Evolutionary conservation across 208 protist species (phyloP), one percentile per base, ranked within the genome.

Genomic region (Leishmania major): DNA sequence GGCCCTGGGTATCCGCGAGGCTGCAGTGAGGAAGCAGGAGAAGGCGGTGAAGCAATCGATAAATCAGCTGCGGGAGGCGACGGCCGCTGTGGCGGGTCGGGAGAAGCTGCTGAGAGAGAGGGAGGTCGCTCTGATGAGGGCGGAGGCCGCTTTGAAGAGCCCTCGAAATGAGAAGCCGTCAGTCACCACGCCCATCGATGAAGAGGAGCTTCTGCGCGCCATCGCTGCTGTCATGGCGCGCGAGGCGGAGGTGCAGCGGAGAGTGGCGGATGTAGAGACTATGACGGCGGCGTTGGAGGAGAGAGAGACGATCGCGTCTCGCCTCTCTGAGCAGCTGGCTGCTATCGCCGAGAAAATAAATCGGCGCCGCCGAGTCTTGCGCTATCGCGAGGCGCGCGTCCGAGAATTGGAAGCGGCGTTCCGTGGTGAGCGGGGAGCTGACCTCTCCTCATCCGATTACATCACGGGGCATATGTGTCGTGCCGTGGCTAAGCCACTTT

Each of bases 291-390:
- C 78, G 57, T 35, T 92, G 57, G 87, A 90, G 49, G 75, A 81
- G 35, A 88, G 92, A 28, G 92, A 95, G 78, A 51, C 76, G 60
- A 73, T 82, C 17, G 57, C 87, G 3, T 89, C 84, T 25, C 57
- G 71, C 17, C 82, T 91, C 37, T 87, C 89, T 31, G 88, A 88
- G 64, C 87, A 91, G 60, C 85, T 94, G 10, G 88, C 88, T n/a
- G 79, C 79, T 13, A 92, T 94, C 47, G 92, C 92, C n/a, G 87
- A 91, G 53, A 83, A 82, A 66, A 81, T 95, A 47, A 87, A 90
- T n/a, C 64, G 69, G 4, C 86, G 90, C 43, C 81, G 83, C 5
- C 75, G 76, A 49, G 57, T 76, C 19, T 49, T 89, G 72, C 71
- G 53, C 28, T 72, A 84, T 31, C 72, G 78, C 4, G 86, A 90